phyloP scores from a whole-genome alignment of 306 rosid species.

The Begonia peltatifolia region DNA sequence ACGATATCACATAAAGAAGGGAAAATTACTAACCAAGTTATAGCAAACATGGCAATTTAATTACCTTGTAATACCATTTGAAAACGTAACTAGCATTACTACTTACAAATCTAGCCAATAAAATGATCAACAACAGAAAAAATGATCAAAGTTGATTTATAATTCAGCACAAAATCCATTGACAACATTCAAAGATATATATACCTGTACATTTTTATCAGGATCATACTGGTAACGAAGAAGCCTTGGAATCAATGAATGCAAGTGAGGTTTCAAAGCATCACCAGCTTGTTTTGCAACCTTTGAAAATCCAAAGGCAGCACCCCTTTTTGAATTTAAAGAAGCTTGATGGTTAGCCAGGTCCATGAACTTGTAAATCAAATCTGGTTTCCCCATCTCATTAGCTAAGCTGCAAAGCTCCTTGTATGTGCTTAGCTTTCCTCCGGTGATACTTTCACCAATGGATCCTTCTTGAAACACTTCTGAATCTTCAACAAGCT shows the following conservation, averaged over 20 bases:
- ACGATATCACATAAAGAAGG: conserved; percentile 12
- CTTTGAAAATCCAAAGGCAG: conserved; percentile 97
- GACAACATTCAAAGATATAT: conserved; percentile 2
- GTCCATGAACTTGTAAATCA: conserved; percentile 95
- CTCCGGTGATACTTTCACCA: conserved; percentile 66
- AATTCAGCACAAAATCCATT: too few relatives aligned
- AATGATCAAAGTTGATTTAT: neutral
- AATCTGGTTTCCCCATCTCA: conserved; percentile 99
- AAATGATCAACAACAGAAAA: neutral
- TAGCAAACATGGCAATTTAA: conserved; percentile 2
- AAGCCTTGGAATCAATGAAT: conserved; percentile 74
- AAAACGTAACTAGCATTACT: too few relatives aligned
- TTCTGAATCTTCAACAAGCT: conserved; percentile 91
- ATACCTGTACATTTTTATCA: conserved; percentile 95
- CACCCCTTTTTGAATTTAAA: conserved; percentile 84
- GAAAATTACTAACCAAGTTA: conserved; percentile 11
- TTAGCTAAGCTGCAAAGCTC: conserved; percentile 91
- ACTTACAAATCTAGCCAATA: too few relatives aligned
- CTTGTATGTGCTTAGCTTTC: conserved; percentile 86
- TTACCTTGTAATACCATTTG: neutral
- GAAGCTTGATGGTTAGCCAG: conserved; percentile 92
- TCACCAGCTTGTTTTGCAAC: conserved; percentile 95
- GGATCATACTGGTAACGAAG: conserved; percentile 97
- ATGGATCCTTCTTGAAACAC: conserved; percentile 90
- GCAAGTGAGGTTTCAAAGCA: conserved; percentile 76